These are phyloP conservation scores for Alternaria postmessia DNA, from an alignment of 2,329 filamentous ascomycete species.

Conservation along the genomic window DNA sequence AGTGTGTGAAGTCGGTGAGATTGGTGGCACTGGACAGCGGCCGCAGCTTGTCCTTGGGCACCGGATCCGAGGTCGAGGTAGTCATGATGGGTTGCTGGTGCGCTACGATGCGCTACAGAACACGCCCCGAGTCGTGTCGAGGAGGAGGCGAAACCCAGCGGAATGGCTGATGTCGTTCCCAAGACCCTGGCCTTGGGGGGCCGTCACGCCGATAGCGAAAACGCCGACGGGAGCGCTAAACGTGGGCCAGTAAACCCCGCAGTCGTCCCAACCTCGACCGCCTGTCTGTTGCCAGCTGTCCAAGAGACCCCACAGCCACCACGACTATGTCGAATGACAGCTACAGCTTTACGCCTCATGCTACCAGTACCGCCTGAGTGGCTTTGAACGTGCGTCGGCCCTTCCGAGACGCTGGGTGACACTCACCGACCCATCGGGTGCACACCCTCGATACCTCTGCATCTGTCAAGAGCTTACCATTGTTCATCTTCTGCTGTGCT, in stretches of 20 bases:
- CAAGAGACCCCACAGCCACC: slow-evolving; percentile 15
- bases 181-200: slow-evolving; percentile 26
- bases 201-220: slow-evolving; percentile 21
- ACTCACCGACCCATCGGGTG: slow-evolving; percentile 18
- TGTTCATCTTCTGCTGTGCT: not conserved
- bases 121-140: slow-evolving; percentile 20
- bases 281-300: slow-evolving; percentile 15
- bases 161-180: slow-evolving; percentile 27
- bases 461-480: not conserved
- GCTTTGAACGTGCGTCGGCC: slow-evolving; percentile 10
- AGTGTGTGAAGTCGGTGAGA: slow-evolving; percentile 28
- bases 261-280: slow-evolving; percentile 18
- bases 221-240: slow-evolving; percentile 22
- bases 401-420: slow-evolving; percentile 17
- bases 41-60: slow-evolving; percentile 17
- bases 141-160: slow-evolving; percentile 27
- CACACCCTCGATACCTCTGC: slow-evolving; percentile 10
- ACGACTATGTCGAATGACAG: slow-evolving; percentile 16
- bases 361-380: slow-evolving; percentile 9
- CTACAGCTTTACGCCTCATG: slow-evolving; percentile 13
- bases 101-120: slow-evolving; percentile 11
- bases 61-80: slow-evolving; percentile 9
- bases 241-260: slow-evolving; percentile 20
- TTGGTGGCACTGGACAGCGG: slow-evolving; percentile 33
- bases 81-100: slow-evolving; percentile 16